Evolutionary conservation across 352 stramenopile genomes (phyloP).

Genomic region (Pythium brachiatum): DNA sequence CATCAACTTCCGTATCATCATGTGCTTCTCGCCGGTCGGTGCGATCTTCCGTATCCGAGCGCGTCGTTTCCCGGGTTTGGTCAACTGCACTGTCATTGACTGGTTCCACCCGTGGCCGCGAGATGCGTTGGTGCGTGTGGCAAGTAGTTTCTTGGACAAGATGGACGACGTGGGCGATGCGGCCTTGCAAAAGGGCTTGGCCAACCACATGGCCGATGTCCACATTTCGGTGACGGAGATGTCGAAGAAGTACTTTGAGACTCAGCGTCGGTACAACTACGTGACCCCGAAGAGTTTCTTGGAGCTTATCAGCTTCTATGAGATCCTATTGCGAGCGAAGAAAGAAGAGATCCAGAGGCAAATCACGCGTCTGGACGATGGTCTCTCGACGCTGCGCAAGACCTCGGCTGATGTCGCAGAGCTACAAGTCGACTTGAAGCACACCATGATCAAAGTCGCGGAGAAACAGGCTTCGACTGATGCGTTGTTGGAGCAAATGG

Average conservation of each 20-base stretch:
- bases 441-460: conserved; percentile 94
- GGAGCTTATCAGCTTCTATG: conserved; percentile 98
- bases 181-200: conserved; percentile 87
- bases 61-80: conserved; percentile 94
- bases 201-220: conserved; percentile 97
- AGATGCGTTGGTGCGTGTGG: conserved; percentile 96
- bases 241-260: conserved; percentile 94
- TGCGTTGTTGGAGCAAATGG: conserved; percentile 94
- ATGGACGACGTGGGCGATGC: conserved; percentile 89
- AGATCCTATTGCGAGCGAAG: conserved; percentile 95
- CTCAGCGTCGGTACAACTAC: conserved; percentile 97
- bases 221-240: conserved; percentile 97
- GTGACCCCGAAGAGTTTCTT: conserved; percentile 98
- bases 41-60: conserved; percentile 95
- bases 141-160: conserved; percentile 93
- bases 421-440: conserved; percentile 93
- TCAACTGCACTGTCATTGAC: conserved; percentile 98
- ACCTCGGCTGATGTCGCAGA: conserved; percentile 96
- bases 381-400: conserved; percentile 94
- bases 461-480: conserved; percentile 96
- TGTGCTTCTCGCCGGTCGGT: conserved; percentile 97
- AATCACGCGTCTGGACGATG: conserved; percentile 96
- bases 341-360: conserved; percentile 94
- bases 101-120: conserved; percentile 98
- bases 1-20: conserved; percentile 95